Conservation (phyloP, 352 stramenopile genomes). For the Globisporangium carolinianum region DNA sequence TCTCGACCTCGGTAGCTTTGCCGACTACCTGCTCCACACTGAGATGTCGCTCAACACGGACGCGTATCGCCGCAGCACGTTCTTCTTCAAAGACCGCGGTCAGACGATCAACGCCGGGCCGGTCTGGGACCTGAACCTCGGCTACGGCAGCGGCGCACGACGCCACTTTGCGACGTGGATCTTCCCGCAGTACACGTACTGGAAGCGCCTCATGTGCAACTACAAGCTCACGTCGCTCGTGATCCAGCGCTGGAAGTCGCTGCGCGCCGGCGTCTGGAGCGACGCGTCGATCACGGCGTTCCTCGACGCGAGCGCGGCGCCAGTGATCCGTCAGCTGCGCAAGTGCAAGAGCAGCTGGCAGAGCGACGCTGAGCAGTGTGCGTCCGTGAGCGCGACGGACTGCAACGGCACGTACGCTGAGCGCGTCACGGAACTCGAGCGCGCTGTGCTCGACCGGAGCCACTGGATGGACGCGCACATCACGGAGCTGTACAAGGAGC, state of each 20-base stretch:
- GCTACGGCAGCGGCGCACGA: slow-evolving; percentile 61
- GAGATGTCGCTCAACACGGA: no score
- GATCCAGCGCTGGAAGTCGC: slow-evolving; percentile 39
- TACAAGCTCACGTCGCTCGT: slow-evolving; percentile 62
- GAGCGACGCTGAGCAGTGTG: slow-evolving; percentile 45
- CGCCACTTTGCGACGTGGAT: slow-evolving; percentile 60
- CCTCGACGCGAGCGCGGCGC: slow-evolving; percentile 25
- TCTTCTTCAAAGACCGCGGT: slow-evolving; percentile 69
- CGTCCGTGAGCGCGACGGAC: slow-evolving; percentile 37
- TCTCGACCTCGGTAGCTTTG: no score
- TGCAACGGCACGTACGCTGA: slow-evolving; percentile 60
- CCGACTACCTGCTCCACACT: no score
- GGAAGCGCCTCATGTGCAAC: slow-evolving; percentile 60
- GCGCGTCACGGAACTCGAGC: slow-evolving; percentile 34
- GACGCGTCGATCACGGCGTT: slow-evolving; percentile 42
- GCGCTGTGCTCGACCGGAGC: slow-evolving; percentile 36
- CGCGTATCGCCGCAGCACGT: slow-evolving; percentile 16
- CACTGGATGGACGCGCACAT: slow-evolving; percentile 75
- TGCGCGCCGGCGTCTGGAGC: slow-evolving; percentile 45
- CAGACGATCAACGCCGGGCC: slow-evolving; percentile 72
- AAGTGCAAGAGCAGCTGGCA: slow-evolving; percentile 49
- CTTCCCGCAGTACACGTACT: slow-evolving; percentile 46
- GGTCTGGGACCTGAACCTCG: slow-evolving; percentile 78
- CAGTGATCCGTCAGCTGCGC: slow-evolving; percentile 34
- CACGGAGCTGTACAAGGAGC: slow-evolving; percentile 26